These are phyloP conservation scores for Globisporangium middletonii DNA, from an alignment of 352 stramenopile genomes.

Conservation along the genomic window DNA sequence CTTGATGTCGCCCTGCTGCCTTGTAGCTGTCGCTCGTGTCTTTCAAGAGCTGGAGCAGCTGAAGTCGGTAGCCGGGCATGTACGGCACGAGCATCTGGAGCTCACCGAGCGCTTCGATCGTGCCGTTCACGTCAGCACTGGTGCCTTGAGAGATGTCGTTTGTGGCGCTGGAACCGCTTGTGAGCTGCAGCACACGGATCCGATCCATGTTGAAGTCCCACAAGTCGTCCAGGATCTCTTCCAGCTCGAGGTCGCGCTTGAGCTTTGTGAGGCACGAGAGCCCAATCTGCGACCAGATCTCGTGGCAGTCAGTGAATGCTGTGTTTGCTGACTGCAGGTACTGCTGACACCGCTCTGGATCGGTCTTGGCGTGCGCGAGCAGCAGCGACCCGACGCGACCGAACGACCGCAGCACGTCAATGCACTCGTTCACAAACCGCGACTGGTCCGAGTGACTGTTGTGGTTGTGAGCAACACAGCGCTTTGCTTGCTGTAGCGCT, in stretches of 20 bases:
- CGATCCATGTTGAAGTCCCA: conserved; percentile 75
- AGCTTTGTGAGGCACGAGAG: conserved; percentile 59
- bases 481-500: conserved; percentile 32
- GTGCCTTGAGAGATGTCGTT: neutral
- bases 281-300: conserved; percentile 62
- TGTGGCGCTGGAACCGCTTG: conserved; percentile 3
- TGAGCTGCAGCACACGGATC: conserved; percentile 43
- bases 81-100: conserved; percentile 74
- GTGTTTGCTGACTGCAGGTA: conserved; percentile 57
- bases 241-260: conserved; percentile 57
- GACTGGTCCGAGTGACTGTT: conserved; percentile 9
- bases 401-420: conserved; percentile 71
- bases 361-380: conserved; percentile 43
- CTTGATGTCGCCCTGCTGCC: conserved; percentile 21
- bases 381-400: conserved; percentile 59
- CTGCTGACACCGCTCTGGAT: conserved; percentile 39
- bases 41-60: conserved; percentile 42
- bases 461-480: conserved; percentile 1
- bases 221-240: conserved; percentile 71
- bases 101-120: conserved; percentile 55
- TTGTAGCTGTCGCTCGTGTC: conserved; percentile 48
- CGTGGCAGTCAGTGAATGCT: conserved; percentile 32
- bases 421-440: conserved; percentile 49
- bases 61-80: conserved; percentile 31
- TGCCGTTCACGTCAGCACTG: conserved; percentile 10